A percentile compares a stretch with the other conserved stretches of the same genome.
These are phyloP conservation scores for Pinus tabuliformis DNA, from an alignment of 75 land plant species.

Conservation along the genomic window DNA sequence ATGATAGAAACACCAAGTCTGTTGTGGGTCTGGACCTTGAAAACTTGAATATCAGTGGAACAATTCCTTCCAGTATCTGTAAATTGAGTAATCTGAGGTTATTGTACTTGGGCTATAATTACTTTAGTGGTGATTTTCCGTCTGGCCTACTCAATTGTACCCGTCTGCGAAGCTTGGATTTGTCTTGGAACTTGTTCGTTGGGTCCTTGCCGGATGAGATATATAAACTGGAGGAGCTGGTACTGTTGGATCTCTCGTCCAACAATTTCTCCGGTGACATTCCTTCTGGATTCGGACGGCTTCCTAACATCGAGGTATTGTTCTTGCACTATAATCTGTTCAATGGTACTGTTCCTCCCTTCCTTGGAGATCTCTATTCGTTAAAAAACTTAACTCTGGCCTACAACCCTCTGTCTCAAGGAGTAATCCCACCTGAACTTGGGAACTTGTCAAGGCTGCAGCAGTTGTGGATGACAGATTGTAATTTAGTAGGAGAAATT, in stretches of 20 bases:
- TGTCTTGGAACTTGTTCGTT: conserved; percentile 47
- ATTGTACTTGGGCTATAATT: conserved; percentile 42
- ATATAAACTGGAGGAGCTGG: conserved; percentile 28
- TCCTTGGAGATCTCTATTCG: conserved; percentile 39
- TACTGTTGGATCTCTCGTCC: conserved; percentile 12
- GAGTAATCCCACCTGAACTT: conserved; percentile 40
- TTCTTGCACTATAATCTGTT: conserved; percentile 28
- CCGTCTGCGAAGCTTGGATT: conserved; percentile 27
- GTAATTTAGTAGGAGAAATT: conserved; percentile 50
- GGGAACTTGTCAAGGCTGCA: conserved; percentile 45
- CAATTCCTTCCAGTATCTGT: conserved; percentile 28
- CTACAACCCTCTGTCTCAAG: conserved; percentile 34
- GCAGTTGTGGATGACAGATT: conserved; percentile 25
- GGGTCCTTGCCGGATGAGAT: conserved; percentile 67
- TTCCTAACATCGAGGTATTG: conserved; percentile 25
- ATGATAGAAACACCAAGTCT: conserved; percentile 2
- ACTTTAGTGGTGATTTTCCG: conserved; percentile 53
- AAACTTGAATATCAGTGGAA: conserved; percentile 11
- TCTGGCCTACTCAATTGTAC: conserved; percentile 35
- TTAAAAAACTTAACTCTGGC: conserved; percentile 37
- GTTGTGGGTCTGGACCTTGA: conserved; percentile 23
- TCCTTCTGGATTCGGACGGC: conserved; percentile 35
- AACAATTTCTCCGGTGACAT: conserved; percentile 56
- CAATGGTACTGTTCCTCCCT: conserved; percentile 53
- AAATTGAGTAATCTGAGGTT: conserved; percentile 28